Evolutionary conservation across 441 rosid species (phyloP).

Genomic region (Brassica balearica): DNA sequence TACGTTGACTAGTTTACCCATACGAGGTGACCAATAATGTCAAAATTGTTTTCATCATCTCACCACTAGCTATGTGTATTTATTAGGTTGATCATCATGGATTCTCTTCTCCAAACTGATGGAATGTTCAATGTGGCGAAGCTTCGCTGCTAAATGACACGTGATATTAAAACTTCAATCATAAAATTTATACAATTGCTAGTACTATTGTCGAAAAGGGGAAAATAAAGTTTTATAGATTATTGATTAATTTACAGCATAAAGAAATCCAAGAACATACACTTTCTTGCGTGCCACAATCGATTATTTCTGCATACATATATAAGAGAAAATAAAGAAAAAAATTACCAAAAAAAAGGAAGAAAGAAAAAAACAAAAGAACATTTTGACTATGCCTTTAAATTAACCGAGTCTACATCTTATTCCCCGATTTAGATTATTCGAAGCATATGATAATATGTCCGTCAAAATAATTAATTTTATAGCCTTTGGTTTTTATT

Average conservation of each 20-base stretch:
- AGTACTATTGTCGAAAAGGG: background rate
- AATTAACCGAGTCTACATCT: slow-evolving; percentile 17
- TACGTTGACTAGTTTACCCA: background rate
- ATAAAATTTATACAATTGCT: background rate
- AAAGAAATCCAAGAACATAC: background rate
- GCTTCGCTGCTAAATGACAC: slow-evolving; percentile 7
- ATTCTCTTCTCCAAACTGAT: background rate
- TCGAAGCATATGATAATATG: slow-evolving; percentile 7
- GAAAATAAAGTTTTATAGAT: background rate
- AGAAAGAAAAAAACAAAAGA: slow-evolving; percentile 8
- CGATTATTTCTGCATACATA: slow-evolving; percentile 6
- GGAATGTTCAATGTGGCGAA: background rate
- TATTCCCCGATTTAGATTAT: slow-evolving; percentile 19
- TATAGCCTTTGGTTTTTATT: slow-evolving; percentile 9
- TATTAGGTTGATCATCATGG: background rate
- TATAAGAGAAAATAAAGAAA: too few species aligned
- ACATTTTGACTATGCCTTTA: slow-evolving; percentile 8
- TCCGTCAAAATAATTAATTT: background rate
- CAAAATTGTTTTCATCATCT: background rate
- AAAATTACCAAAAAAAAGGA: background rate
- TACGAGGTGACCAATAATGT: background rate
- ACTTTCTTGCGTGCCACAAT: slow-evolving; percentile 3
- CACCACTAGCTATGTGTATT: background rate
- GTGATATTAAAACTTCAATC: background rate
- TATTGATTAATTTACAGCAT: slow-evolving; percentile 5